Base-by-base conservation (phyloP, 2,329 filamentous ascomycete genomes). In the Aspergillus awamori region DNA sequence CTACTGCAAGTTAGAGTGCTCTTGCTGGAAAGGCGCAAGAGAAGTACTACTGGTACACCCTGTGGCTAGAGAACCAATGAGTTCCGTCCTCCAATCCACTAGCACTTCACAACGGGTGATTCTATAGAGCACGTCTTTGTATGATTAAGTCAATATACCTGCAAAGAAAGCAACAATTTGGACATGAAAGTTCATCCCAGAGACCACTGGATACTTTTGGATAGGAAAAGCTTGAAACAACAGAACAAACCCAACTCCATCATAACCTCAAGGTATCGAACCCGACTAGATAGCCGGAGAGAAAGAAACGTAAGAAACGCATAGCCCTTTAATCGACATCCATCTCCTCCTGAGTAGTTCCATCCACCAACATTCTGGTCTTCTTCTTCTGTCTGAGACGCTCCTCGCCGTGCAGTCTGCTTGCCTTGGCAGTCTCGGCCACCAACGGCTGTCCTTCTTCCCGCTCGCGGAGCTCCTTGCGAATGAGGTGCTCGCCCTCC, bases 401-500 rank as follows among this genome's bases (percentile, higher is more conserved):
- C 70, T 80, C 79, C 70, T 77, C 74, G 61, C 78, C 78, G 43
- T 78, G 69, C 5, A 79, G 72, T 57, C 72, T 72, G 67, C 69
- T 72, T 49, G 72, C 66, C 72, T 76, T 79, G 63, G 66, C 68
- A 45, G 71, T 66, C 61, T 77, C 76, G 61, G 70, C 66, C 22
- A 70, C 72, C 65, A 77, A 62, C 22, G 74, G 70, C 33, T 70
- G 60, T 8, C 64, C 80, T 75, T 84, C 83, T 72, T 85, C 84
- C 76, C 83, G 82, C 69, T 83, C 82, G 74, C 85, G 80, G 72
- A 86, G 80, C 69, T 85, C 85, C 70, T 89, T 86, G 69, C 92
- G 92, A 71, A 99, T 86, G 77, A 99, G 84, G 81, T 99, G 95
- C 82, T 93, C 88, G 80, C 97, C 94, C 82, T 95, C 88, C 69